phyloP scores from a whole-genome alignment of 176 grass and related monocot genomes.

The Carex parvula region DNA sequence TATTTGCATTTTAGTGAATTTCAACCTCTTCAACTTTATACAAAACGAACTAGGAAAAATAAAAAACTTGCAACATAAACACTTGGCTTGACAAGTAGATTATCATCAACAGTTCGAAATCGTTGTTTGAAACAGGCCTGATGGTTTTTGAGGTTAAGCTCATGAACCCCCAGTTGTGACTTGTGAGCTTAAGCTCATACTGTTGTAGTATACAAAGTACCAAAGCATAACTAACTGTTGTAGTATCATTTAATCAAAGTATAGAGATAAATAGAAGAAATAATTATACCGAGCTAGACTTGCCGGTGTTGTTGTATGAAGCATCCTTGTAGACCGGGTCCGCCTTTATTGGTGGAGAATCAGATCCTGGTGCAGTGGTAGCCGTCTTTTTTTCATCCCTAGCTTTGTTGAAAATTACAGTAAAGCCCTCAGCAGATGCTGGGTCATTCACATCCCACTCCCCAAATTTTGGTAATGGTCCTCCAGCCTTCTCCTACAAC shows the following conservation, averaged over 20 bases:
- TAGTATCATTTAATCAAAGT: background rate
- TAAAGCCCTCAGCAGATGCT: conserved; percentile 38
- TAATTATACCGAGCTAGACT: conserved; percentile 25
- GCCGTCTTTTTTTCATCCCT: conserved; percentile 40
- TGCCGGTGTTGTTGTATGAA: background rate
- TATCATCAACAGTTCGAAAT: background rate
- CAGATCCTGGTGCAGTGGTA: conserved; percentile 1
- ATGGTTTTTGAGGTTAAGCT: background rate
- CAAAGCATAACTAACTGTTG: background rate
- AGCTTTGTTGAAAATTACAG: conserved; percentile 42
- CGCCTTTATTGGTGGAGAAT: conserved; percentile 21
- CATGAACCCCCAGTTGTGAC: background rate
- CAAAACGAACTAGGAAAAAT: background rate
- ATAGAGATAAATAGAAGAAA: conserved; percentile 1
- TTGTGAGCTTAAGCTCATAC: background rate
- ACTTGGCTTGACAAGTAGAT: background rate
- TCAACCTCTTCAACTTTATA: background rate
- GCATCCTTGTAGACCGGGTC: conserved; percentile 26
- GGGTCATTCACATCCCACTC: conserved; percentile 42
- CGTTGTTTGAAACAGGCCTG: background rate
- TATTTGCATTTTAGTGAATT: background rate
- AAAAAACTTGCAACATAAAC: background rate
- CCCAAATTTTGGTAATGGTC: conserved; percentile 37
- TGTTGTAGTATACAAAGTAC: background rate
- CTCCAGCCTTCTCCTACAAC: conserved; percentile 23